phyloP scores from a whole-genome alignment of 139 green algal genomes.

The Chlamydomonas applanata region DNA sequence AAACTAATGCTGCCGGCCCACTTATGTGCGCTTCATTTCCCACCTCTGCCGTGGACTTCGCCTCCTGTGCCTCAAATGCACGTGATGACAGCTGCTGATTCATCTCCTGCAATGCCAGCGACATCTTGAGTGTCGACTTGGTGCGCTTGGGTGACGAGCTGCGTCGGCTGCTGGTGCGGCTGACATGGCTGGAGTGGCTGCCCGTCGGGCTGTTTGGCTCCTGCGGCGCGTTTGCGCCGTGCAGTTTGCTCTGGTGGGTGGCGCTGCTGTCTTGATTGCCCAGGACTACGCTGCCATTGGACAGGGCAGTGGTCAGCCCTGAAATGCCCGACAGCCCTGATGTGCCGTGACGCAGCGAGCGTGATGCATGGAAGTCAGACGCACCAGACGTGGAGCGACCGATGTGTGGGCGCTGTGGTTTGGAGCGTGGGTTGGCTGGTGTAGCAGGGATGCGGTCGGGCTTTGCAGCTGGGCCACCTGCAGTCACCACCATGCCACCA shows the following conservation, averaged over 20 bases:
- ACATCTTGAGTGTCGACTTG: background rate
- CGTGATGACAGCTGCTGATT: background rate
- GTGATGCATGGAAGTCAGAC: background rate
- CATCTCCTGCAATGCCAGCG: constrained; percentile 1
- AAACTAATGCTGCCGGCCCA: no score
- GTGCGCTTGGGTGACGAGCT: background rate
- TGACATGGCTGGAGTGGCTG: constrained; percentile 6
- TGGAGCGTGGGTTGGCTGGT: background rate
- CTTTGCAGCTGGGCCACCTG: background rate
- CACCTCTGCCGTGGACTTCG: background rate
- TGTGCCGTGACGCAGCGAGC: no score
- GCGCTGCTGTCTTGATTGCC: no score
- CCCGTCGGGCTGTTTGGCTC: background rate
- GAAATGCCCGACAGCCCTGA: no score
- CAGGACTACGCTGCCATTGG: no score
- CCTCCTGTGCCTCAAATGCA: background rate
- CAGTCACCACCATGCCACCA: no score
- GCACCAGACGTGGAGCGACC: background rate
- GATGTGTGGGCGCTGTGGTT: background rate
- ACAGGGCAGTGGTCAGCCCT: no score
- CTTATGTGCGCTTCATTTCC: no score
- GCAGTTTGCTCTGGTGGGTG: background rate
- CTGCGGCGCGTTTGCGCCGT: background rate
- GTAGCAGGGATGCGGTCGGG: background rate
- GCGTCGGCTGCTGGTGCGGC: background rate